Conservation (phyloP, 2,329 filamentous ascomycete species). For the Penicillium sp. region DNA sequence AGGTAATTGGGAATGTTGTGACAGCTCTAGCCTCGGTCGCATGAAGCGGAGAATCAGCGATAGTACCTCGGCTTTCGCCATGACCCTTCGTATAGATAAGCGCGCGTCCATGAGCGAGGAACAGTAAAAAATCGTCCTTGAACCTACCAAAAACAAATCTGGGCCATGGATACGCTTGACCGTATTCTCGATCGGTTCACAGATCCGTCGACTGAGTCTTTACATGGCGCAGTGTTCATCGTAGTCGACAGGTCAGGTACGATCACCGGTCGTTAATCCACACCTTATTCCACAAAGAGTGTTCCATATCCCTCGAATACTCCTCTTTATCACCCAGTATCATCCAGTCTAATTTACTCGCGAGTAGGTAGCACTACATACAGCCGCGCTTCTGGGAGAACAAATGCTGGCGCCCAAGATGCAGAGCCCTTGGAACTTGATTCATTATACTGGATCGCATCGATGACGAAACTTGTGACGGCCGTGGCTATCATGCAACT, state of each 20-base stretch:
- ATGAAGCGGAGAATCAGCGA: no score
- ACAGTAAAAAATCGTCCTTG: no score
- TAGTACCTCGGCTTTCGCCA: no score
- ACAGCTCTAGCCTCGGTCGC: no score
- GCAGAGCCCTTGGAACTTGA: conserved; percentile 38
- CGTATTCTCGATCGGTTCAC: neutral
- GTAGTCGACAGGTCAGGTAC: neutral
- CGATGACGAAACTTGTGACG: conserved; percentile 47
- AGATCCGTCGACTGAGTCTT: neutral
- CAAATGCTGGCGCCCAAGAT: neutral
- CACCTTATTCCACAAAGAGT: no score
- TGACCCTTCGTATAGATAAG: no score
- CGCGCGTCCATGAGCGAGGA: no score
- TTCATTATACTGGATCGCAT: conserved; percentile 59
- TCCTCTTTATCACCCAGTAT: no score
- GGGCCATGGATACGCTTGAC: neutral
- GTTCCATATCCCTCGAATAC: no score
- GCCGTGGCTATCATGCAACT: conserved; percentile 48
- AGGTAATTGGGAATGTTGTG: no score
- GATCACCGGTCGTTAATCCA: no score
- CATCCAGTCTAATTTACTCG: neutral
- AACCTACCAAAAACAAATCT: neutral
- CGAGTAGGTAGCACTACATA: neutral
- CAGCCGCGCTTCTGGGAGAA: neutral
- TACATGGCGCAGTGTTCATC: neutral